Percentiles rank a stretch among this genome's conserved stretches.
Evolutionary conservation across 2,329 filamentous ascomycete species (phyloP).

Genomic region (Simplicillium aogashimaense): DNA sequence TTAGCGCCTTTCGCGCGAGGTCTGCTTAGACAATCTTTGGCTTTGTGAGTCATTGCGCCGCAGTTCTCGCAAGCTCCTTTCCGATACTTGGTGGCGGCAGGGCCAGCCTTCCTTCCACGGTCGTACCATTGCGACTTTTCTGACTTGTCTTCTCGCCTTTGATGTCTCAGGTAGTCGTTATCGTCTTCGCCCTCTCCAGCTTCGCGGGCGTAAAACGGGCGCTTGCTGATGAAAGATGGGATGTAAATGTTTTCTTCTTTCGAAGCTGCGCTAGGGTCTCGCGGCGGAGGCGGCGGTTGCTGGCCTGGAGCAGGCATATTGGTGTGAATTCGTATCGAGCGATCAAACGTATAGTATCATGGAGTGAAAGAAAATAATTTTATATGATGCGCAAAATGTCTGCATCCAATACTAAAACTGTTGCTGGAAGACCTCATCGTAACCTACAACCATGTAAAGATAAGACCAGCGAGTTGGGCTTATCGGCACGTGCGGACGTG

Average conservation of each 20-base stretch:
- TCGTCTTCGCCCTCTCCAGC: constrained; percentile 65
- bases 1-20: constrained; percentile 83
- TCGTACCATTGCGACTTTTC: constrained; percentile 85
- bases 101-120: constrained; percentile 72
- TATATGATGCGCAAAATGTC: no score
- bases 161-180: constrained; percentile 91
- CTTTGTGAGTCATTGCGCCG: constrained; percentile 92
- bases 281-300: constrained; percentile 20
- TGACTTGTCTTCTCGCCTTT: constrained; percentile 56
- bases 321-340: background rate
- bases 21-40: constrained; percentile 83
- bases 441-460: no score
- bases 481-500: no score
- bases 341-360: no score
- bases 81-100: constrained; percentile 89
- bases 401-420: no score
- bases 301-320: background rate
- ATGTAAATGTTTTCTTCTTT: constrained; percentile 99
- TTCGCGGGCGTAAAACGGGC: constrained; percentile 85
- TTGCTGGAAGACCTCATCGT: no score
- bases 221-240: constrained; percentile 93
- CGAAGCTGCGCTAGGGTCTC: constrained; percentile 30
- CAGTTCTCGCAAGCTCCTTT: constrained; percentile 99
- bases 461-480: no score
- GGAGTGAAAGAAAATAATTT: background rate